Evolutionary conservation across 129 eudicot species (phyloP), one percentile per base, ranked within the genome.

Genomic region (Gnaphalium uliginosum): DNA sequence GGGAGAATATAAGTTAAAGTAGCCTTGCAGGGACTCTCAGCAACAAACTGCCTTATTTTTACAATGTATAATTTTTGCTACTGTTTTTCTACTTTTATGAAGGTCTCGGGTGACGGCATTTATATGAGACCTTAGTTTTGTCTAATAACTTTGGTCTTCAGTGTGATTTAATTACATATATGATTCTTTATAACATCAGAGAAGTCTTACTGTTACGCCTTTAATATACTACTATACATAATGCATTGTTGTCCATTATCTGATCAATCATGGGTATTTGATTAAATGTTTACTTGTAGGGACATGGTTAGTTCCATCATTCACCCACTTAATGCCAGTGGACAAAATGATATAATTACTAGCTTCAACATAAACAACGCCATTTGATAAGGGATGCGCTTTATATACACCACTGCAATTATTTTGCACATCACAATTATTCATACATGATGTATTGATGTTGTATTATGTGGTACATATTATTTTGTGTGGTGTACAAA

Each of bases 161-260:
- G 64, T 80, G 66, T 67, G 62, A 46, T 63, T 63, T 24, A 33
- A 54, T 39, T 56, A 76, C 71, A 72, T 74, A 72, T 74, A 66
- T 35, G 63, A 66, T 80, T 80, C 79, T 80, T 79, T 63, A 60
- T 48, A 63, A 72, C 67, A 71, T 46, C 57, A 61, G 66, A 61
- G 66, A 66, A 65, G 53, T 75, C 65, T 74, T 61, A 26, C 41
- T 61, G 22, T 4, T 71, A 53, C 21, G 30, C 65, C 64, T 71
- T 54, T 8, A 35, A 3, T 66, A 30, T 22, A 3, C 19, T 22
- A 13, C 15, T 43, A 0, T 35, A 21, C 65, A 41, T 24, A 22
- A 39, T 61, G 33, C 5, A 24, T 33, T 35, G 9, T 24, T 21
- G 48, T 7, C 51, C 2, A 23, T 23, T 39, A 22, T 43, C 32